These are phyloP conservation scores for Euptelea pleiosperma DNA, from an alignment of 164 flowering plant species.

Conservation along the genomic window DNA sequence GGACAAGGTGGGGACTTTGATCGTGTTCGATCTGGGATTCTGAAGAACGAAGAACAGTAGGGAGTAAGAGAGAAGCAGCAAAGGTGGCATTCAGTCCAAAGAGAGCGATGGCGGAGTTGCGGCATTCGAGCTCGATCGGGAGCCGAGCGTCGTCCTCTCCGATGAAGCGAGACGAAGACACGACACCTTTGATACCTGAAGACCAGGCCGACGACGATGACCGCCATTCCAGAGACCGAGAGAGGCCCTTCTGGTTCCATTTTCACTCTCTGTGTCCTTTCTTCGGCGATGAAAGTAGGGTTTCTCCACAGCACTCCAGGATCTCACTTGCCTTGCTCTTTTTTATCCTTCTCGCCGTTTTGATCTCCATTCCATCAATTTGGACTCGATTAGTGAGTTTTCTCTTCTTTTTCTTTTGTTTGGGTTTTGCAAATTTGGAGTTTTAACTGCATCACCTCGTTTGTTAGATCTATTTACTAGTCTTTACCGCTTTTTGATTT, in stretches of 20 bases:
- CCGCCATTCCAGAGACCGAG: constrained; percentile 50
- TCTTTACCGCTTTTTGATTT: background rate
- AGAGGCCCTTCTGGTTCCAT: constrained; percentile 37
- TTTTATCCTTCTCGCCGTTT: constrained; percentile 33
- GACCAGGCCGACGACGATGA: constrained; percentile 32
- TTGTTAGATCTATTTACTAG: background rate
- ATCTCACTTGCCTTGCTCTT: constrained; percentile 43
- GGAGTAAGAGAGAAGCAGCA: background rate
- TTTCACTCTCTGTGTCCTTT: constrained; percentile 22
- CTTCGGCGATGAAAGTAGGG: constrained; percentile 53
- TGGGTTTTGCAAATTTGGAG: background rate
- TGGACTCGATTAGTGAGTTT: constrained; percentile 47
- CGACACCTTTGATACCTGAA: constrained; percentile 47
- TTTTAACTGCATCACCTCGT: background rate
- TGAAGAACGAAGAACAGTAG: background rate
- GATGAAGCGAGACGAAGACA: constrained; percentile 57
- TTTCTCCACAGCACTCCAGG: constrained; percentile 35
- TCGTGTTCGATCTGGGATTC: background rate
- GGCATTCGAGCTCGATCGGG: constrained; percentile 78
- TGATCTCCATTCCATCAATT: constrained; percentile 52
- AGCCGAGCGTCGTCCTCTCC: constrained; percentile 69
- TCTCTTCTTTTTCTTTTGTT: background rate
- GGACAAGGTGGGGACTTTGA: background rate
- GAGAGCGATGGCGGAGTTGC: constrained; percentile 81
- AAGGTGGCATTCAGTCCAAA: constrained; percentile 38